Base-by-base conservation (phyloP, 441 rosid species). In the Geranium incanum region DNA sequence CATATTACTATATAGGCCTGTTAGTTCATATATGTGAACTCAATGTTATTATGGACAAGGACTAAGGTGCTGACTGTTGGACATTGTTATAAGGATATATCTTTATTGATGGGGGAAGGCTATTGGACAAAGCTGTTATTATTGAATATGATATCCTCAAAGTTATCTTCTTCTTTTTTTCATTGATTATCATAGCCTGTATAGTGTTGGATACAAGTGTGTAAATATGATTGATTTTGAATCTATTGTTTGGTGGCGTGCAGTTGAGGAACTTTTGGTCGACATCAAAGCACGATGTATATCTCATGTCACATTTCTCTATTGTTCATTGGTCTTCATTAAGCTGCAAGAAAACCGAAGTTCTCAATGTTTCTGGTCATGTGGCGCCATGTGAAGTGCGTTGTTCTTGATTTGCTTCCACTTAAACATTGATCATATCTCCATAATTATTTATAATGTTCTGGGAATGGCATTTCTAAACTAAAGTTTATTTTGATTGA, bases 221-320 rank as follows among this genome's bases (percentile, higher is more conserved):
- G 48, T 41, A 41, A 41, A 41, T 41, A 41, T 41, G 48, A 9
- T 0, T 41, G 48, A 0, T 41, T 41, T 1, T 12, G 37, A 3
- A 6, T 48, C 75, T 36, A 73, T 36, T 15, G 36, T n/a, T n/a
- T n/a, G 19, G 16, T 60, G 19, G 5, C 67, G 48, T 78, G 72
- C 78, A 83, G 86, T 82, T 83, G 39, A 70, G 86, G 71, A 83
- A 78, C 70, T 74, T 83, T 33, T 80, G 86, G 86, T 77, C 86
- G 11, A 41, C 48, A 41, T 41, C 48, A 41, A 41, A 41, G 6
- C 48, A 41, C 5, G 48, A 41, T 41, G 3, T 83, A 9, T 88
- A 86, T 70, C 78, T 83, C 23, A 81, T 79, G 80, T 80, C 84
- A 0, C 78, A 81, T 50, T 81, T 77, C 70, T 83, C 84, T 6